Base-by-base conservation (phyloP, 768 basidiomycete species). In the Pleurotus tuoliensis region DNA sequence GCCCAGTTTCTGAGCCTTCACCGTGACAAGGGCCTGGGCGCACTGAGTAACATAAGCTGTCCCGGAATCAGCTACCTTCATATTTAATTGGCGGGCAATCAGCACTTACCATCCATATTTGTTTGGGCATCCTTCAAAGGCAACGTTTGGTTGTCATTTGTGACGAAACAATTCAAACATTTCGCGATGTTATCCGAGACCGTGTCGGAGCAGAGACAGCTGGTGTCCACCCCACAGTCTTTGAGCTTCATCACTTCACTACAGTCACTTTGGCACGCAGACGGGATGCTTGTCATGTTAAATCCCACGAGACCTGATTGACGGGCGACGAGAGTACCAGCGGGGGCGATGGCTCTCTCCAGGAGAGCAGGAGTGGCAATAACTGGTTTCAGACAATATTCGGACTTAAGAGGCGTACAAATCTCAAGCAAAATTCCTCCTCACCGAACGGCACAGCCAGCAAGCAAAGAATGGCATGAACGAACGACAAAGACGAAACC, bases 121-220 rank as follows among this genome's bases (percentile, higher is more conserved):
- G 15, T n/a, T 16, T 53, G 51, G 12, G 38, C 51, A 18, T n/a
- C 24, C 11, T 37, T 15, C 37, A 53, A 8, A 22, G 38, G 16
- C n/a, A 53, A 24, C 5, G 51, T 53, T 24, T 53, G 41, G 11
- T 41, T 41, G 24, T 53, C 51, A n/a, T 39, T 41, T 5, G 18
- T 22, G 16, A 53, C 51, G 18, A 53, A 53, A 24, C 51, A 53
- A 9, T 18, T 53, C 51, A 53, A 22, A n/a, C 51, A 53, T 7
- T 20, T 30, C 4, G 51, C 51, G 16, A 53, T 53, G 39, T 25
- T 25, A 12, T 53, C 51, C 3, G 51, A 53, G 38, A 22, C 41
- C 37, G 24, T 20, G 39, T 53, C 51, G 8, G 51, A 12, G 39
- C 51, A 53, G 6, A 53, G 39, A 25, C 51, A 53, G 13, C 15